Base-by-base conservation (phyloP, 2,329 filamentous ascomycete genomes). In the Fusarium hostae region DNA sequence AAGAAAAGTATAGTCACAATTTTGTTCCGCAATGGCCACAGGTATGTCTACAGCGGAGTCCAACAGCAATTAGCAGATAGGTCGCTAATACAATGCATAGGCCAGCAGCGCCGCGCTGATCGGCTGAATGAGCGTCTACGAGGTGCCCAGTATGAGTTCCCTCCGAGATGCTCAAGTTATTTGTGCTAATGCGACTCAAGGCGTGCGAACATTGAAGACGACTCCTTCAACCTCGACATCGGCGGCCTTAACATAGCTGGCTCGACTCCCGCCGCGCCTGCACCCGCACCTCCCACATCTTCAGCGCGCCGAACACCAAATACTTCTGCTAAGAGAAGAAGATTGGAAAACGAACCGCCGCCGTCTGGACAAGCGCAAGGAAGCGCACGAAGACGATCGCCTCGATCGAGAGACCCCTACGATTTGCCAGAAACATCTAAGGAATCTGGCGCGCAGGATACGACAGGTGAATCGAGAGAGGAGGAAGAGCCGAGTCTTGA, bases 81-180 rank as follows among this genome's bases (percentile, higher is more conserved):
- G 13, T 20, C 9, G 20, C 62, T 75, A 67, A 75, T 47, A 59
- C n/a, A 16, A 39, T 0, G 9, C 22, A 37, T 26, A 80, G 80
- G 78, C 69, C 79, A 79, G 58, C 79, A 81, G 88, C 86, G 84
- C 76, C 88, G 89, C 73, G 87, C 88, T 73, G 88, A 90, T 78
- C 88, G 88, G 76, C 85, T 91, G 82, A 88, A 89, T 70, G 86
- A 90, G 81, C 89, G 89, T 77, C 86, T 91, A 78, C 88, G 89
- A 68, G 89, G 89, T 68, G 89, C 89, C 44, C 87, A 88, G 89
- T 90, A 84, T 72, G 86, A 79, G 16, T 4, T 2, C 4, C 9
- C 13, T 13, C 15, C 3, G 4, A 4, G 22, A 48, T 22, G 1
- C 6, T 6, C 3, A 3, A n/a, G 18, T 0, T 5, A 2, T 4